These are phyloP conservation scores for Candida golubevii DNA, from an alignment of 805 yeast species.

Conservation along the genomic window DNA sequence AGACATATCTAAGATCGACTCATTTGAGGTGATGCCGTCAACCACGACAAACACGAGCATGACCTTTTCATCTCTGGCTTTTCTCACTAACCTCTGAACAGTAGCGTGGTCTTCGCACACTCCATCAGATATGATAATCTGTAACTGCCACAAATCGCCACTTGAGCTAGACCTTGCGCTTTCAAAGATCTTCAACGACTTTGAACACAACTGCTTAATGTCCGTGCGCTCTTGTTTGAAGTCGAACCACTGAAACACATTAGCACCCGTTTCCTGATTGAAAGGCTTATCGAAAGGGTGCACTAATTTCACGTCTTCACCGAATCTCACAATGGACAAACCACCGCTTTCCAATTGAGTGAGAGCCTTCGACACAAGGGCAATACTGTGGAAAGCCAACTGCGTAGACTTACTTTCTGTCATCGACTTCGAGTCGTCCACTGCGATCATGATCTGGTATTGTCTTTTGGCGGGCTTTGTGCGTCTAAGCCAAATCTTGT, in stretches of 20 bases:
- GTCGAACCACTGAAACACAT: constrained; percentile 80
- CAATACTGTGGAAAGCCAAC: constrained; percentile 90
- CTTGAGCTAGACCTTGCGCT: constrained; percentile 45
- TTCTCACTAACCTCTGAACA: constrained; percentile 77
- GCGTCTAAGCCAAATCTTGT: constrained; percentile 96
- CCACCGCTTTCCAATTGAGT: constrained; percentile 95
- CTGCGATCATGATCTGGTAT: constrained; percentile 95
- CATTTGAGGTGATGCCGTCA: constrained; percentile 80
- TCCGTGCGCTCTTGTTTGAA: constrained; percentile 88
- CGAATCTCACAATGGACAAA: constrained; percentile 84
- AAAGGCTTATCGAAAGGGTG: constrained; percentile 89
- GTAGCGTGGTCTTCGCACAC: constrained; percentile 92
- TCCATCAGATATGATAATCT: constrained; percentile 93
- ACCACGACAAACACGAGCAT: constrained; percentile 94
- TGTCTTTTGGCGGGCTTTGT: constrained; percentile 97
- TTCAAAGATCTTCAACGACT: constrained; percentile 70
- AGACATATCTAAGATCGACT: constrained; percentile 89
- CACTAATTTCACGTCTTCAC: constrained; percentile 75
- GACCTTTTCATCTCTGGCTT: constrained; percentile 85
- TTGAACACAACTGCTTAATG: constrained; percentile 64
- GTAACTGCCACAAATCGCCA: constrained; percentile 84
- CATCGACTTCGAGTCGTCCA: constrained; percentile 98
- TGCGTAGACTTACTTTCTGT: constrained; percentile 86
- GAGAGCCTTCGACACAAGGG: constrained; percentile 88
- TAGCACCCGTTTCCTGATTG: constrained; percentile 76